phyloP scores from a whole-genome alignment of 2,329 filamentous ascomycete species.

The Phoma sp. region DNA sequence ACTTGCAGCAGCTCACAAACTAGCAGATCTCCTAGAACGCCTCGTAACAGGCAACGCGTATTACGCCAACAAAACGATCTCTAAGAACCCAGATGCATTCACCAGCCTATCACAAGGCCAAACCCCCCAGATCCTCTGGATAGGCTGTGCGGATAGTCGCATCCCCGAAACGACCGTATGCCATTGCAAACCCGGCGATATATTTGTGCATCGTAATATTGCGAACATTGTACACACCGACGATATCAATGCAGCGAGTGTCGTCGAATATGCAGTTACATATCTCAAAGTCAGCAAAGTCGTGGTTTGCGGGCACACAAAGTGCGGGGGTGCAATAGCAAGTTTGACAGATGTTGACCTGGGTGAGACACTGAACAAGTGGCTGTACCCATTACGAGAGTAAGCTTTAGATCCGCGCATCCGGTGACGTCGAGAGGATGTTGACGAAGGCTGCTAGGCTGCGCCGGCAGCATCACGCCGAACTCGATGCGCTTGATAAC shows the following conservation, averaged over 20 bases:
- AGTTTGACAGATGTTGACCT: conserved; percentile 64
- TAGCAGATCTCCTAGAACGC: conserved; percentile 64
- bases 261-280: conserved; percentile 80
- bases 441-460: conserved; percentile 42
- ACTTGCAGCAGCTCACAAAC: not conserved
- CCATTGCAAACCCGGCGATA: conserved; percentile 79
- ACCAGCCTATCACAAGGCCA: conserved; percentile 72
- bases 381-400: conserved; percentile 65
- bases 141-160: conserved; percentile 86
- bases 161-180: conserved; percentile 84
- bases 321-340: conserved; percentile 66
- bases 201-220: conserved; percentile 91
- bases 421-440: not conserved
- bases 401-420: conserved; percentile 19
- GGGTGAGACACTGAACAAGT: conserved; percentile 65
- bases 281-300: conserved; percentile 72
- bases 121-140: conserved; percentile 74
- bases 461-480: conserved; percentile 60
- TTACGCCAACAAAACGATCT: conserved; percentile 71
- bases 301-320: conserved; percentile 68
- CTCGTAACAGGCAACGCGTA: conserved; percentile 73
- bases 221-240: conserved; percentile 80
- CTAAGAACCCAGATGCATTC: conserved; percentile 76
- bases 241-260: conserved; percentile 77
- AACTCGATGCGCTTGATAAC: conserved; percentile 56